Evolutionary conservation across 805 yeast species (phyloP), one percentile per base, ranked within the genome.

Genomic region (Candida ovalis): DNA sequence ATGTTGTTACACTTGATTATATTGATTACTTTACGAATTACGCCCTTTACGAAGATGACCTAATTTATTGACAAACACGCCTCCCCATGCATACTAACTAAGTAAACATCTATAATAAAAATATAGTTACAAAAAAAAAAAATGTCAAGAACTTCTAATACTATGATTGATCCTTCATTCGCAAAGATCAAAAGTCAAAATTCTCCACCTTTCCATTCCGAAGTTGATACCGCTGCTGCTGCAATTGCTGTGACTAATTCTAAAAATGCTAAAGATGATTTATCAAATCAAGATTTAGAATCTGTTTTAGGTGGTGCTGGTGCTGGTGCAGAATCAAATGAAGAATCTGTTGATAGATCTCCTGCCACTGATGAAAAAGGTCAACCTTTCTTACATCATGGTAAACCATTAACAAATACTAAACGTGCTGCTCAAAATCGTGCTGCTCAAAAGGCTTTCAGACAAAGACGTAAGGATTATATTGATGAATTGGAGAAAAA

Each of bases 381-480:
- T n/a, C 39, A 40, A 9, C 50, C 53, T 9, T 33, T 45, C 13
- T 22, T 53, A 18, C 56, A 57, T 48, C 59, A 57, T 44, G 66
- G 74, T 38, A 66, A 78, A 47, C 75, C 77, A 17, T 69, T 84
- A 39, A 75, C 82, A 21, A 77, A 75, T 48, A 80, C 94, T 37
- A 88, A 88, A 66, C 80, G 97, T 53, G 97, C 97, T 1, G 90
- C 85, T 8, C 97, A 91, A 68, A 91, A 91, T 71, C 75, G 97
- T 61, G 83, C 81, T 51, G 97, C 97, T 4, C 97, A 91, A 69
- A 80, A 88, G 56, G 96, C 96, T 8, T 91, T 90, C 69, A 78
- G 97, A 62, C 83, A 82, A 62, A 77, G 97, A 51, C 84, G 87
- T 62, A 96, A 90, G 59, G 77, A 80, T 49, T 84, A 88, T 60